Evolutionary conservation across 2,329 filamentous ascomycete genomes (phyloP).

Genomic region (Neofusicoccum parvum): DNA sequence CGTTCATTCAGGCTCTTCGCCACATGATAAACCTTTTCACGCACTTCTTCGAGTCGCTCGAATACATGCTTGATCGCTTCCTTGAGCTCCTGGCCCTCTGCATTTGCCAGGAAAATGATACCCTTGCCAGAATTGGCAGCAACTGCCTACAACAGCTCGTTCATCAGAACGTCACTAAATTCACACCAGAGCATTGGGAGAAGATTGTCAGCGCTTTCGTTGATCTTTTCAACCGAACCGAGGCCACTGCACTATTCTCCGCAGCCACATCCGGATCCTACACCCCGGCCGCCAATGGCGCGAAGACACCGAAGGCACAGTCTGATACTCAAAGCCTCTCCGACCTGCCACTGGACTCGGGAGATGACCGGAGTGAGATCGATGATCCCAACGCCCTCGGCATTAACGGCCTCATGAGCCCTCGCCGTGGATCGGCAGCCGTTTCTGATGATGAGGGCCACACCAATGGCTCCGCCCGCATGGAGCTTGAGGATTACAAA

Average conservation of each 20-base stretch:
- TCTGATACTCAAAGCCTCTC: conserved; percentile 33
- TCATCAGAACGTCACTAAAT: conserved; percentile 92
- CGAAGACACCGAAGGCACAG: conserved; percentile 42
- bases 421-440: conserved; percentile 35
- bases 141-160: conserved; percentile 98
- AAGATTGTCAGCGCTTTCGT: conserved; percentile 96
- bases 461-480: conserved; percentile 42
- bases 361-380: conserved; percentile 29
- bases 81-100: conserved; percentile 90
- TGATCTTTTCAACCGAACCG: conserved; percentile 91
- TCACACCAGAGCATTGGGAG: conserved; percentile 82
- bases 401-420: conserved; percentile 44
- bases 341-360: conserved; percentile 36
- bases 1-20: conserved; percentile 96
- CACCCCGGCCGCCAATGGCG: conserved; percentile 42
- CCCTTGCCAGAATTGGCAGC: conserved; percentile 94
- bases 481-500: conserved; percentile 81
- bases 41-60: conserved; percentile 93
- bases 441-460: conserved; percentile 33
- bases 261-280: conserved; percentile 62
- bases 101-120: conserved; percentile 99
- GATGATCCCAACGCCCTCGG: conserved; percentile 44
- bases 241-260: conserved; percentile 92
- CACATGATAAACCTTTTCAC: conserved; percentile 99
- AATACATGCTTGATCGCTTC: conserved; percentile 99